These are phyloP conservation scores for Solanum aculeatissimum DNA, from an alignment of 305 asterid genomes.

Conservation along the genomic window DNA sequence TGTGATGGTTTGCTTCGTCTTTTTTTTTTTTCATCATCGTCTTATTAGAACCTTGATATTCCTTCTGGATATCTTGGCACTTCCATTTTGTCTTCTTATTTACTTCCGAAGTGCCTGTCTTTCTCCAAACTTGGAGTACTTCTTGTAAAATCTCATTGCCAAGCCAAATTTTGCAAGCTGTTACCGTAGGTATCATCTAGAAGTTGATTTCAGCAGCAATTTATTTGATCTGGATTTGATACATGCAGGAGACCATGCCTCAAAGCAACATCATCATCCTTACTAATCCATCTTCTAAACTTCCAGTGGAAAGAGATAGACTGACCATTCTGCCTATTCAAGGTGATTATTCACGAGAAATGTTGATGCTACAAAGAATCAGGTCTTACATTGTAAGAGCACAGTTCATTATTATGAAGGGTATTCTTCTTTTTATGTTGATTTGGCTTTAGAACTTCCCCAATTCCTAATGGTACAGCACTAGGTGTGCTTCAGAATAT, in stretches of 20 bases:
- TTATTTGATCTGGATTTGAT: not conserved
- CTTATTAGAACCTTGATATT: not conserved
- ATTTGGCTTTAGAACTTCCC: conserved; percentile 5
- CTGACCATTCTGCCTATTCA: conserved; percentile 65
- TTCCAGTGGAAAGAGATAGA: conserved; percentile 48
- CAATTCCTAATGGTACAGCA: not conserved
- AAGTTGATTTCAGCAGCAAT: not conserved
- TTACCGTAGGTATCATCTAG: not conserved
- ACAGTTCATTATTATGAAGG: conserved; percentile 25
- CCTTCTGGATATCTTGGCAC: not conserved
- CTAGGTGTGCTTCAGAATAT: not conserved
- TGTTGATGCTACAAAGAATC: conserved; percentile 99
- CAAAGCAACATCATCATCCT: conserved; percentile 61
- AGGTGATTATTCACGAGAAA: conserved; percentile 99
- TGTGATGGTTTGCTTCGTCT: not conserved
- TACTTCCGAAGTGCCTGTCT: not conserved
- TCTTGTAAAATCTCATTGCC: not conserved
- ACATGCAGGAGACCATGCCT: conserved; percentile 59
- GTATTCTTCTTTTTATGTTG: conserved; percentile 6
- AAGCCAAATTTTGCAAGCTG: not conserved
- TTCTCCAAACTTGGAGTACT: not conserved
- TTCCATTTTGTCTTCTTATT: not conserved
- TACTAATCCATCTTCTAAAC: conserved; percentile 66
- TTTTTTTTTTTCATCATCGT: not conserved
- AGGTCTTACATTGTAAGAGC: conserved; percentile 98